Conservation (phyloP, 2,329 filamentous ascomycete species). For the Emergomyces africanus region DNA sequence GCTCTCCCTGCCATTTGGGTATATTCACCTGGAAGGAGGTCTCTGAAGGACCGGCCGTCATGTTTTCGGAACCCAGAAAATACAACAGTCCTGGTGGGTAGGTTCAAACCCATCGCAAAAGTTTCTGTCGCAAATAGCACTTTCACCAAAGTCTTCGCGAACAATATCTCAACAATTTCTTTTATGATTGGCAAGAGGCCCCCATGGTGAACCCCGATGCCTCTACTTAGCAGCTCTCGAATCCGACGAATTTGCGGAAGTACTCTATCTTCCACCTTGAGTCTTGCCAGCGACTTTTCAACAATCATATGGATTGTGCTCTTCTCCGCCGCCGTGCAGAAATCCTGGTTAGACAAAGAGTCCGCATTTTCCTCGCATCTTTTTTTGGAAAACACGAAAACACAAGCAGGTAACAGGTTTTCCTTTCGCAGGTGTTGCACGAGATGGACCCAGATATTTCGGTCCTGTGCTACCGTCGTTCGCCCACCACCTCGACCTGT, state of each 20-base stretch:
- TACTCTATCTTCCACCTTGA: constrained; percentile 78
- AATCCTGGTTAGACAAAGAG: constrained; percentile 87
- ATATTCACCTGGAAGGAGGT: constrained; percentile 87
- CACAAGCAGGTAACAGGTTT: constrained; percentile 77
- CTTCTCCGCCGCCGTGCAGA: constrained; percentile 85
- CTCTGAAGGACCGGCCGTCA: constrained; percentile 82
- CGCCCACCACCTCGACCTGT: constrained; percentile 74
- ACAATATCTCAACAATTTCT: constrained; percentile 92
- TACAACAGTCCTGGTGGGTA: constrained; percentile 90
- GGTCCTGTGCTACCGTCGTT: constrained; percentile 84
- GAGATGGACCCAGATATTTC: constrained; percentile 91
- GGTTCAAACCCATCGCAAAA: constrained; percentile 94
- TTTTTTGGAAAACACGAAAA: constrained; percentile 98
- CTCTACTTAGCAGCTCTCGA: constrained; percentile 70
- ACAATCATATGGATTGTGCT: constrained; percentile 97
- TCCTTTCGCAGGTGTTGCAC: constrained; percentile 84
- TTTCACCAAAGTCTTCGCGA: constrained; percentile 89
- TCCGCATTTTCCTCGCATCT: constrained; percentile 95
- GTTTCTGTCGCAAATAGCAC: constrained; percentile 96
- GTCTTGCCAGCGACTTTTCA: constrained; percentile 79
- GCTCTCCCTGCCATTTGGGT: constrained; percentile 98
- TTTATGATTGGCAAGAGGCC: constrained; percentile 93
- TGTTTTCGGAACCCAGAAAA: constrained; percentile 97
- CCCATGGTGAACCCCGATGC: constrained; percentile 92
- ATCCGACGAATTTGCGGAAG: constrained; percentile 88